Conservation (phyloP, 2,329 filamentous ascomycete genomes). For the Fusarium vanettenii region DNA sequence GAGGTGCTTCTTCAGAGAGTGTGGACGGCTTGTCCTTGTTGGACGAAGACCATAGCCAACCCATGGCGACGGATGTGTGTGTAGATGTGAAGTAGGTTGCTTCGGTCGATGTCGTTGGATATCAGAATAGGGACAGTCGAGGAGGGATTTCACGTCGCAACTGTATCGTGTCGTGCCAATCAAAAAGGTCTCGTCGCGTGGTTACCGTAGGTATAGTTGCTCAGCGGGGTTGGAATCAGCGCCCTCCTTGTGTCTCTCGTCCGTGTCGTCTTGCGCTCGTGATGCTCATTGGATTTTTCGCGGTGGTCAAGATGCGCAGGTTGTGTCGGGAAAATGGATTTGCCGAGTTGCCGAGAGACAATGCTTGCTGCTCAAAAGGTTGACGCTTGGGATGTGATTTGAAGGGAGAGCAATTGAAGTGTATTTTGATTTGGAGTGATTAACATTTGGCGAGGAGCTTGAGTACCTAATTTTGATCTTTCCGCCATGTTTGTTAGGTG, state of each 20-base stretch:
- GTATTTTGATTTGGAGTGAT: background rate
- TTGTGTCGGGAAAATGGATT: constrained; percentile 42
- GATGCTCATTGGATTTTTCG: constrained; percentile 20
- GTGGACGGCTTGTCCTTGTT: constrained; percentile 37
- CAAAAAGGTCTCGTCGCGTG: background rate
- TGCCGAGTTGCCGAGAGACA: constrained; percentile 33
- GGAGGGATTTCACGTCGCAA: background rate
- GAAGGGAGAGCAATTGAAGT: background rate
- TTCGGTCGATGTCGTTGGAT: background rate
- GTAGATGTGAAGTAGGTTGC: background rate
- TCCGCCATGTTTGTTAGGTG: no score
- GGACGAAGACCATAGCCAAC: constrained; percentile 69
- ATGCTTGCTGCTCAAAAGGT: background rate
- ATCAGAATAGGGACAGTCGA: background rate
- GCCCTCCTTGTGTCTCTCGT: constrained; percentile 6
- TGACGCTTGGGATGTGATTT: background rate
- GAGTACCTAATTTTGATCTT: background rate
- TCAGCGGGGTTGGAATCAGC: constrained; percentile 1
- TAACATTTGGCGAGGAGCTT: background rate
- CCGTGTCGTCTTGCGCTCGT: background rate
- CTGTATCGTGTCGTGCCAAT: background rate
- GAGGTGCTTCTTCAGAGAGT: constrained; percentile 37
- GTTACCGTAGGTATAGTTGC: background rate
- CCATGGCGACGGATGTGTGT: constrained; percentile 57
- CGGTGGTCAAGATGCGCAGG: constrained; percentile 17